Percentiles rank a stretch among this genome's conserved stretches.
Evolutionary conservation across 495 filamentous ascomycete genomes (phyloP).

Genomic region (Collariella sp.): DNA sequence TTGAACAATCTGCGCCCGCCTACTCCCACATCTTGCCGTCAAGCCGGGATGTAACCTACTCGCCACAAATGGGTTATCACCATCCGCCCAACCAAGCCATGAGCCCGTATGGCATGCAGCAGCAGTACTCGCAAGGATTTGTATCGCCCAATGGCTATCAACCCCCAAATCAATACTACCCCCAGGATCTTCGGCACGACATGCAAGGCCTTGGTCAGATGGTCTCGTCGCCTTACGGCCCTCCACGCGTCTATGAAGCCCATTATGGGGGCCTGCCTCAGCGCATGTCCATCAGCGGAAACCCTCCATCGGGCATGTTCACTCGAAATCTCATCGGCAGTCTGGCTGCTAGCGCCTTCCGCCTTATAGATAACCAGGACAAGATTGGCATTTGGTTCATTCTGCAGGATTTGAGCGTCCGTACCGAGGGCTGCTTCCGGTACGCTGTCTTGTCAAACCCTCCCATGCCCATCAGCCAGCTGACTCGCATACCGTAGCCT

Average conservation of each 20-base stretch:
- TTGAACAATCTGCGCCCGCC: slow-evolving; percentile 27
- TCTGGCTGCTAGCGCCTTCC: slow-evolving; percentile 81
- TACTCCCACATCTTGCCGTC: slow-evolving; percentile 31
- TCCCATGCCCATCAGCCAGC: background rate
- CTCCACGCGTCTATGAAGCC: slow-evolving; percentile 21
- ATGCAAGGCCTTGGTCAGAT: slow-evolving; percentile 16
- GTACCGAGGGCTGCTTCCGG: slow-evolving; percentile 88
- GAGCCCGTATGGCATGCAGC: slow-evolving; percentile 22
- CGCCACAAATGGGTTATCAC: slow-evolving; percentile 19
- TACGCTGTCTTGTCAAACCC: slow-evolving; percentile 34
- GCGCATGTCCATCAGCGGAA: slow-evolving; percentile 32
- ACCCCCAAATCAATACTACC: slow-evolving; percentile 24
- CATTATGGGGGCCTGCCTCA: slow-evolving; percentile 17
- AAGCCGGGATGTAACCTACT: slow-evolving; percentile 21
- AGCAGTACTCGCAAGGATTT: slow-evolving; percentile 18
- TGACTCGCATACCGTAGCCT: slow-evolving; percentile 22
- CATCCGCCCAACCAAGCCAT: slow-evolving; percentile 11
- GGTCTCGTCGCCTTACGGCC: slow-evolving; percentile 14
- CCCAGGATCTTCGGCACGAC: slow-evolving; percentile 20
- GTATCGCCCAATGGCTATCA: slow-evolving; percentile 22
- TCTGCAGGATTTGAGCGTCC: slow-evolving; percentile 86
- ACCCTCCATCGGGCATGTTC: slow-evolving; percentile 74
- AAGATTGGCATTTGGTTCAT: slow-evolving; percentile 96
- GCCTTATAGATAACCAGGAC: slow-evolving; percentile 70
- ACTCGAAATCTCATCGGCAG: slow-evolving; percentile 94